Percentiles rank a stretch among this genome's conserved stretches.
These are phyloP conservation scores for Umbilicus rupestris DNA, from an alignment of 164 flowering plant species.

Conservation along the genomic window DNA sequence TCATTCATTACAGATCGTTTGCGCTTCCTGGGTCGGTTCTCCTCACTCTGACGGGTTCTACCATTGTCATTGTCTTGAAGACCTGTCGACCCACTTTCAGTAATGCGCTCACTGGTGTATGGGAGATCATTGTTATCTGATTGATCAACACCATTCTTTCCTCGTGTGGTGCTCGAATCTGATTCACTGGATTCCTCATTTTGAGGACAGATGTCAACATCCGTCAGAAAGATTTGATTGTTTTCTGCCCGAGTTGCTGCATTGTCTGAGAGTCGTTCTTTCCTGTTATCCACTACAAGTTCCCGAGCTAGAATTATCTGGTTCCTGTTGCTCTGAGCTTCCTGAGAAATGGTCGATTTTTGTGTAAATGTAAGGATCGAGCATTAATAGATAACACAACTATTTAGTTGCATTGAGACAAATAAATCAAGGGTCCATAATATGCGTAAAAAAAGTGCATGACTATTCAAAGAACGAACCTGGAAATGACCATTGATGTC, in stretches of 20 bases:
- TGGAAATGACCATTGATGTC: constrained; percentile 20
- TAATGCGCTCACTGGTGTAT: constrained; percentile 19
- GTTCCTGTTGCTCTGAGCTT: constrained; percentile 35
- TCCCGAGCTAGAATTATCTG: constrained; percentile 20
- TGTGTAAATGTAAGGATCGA: background rate
- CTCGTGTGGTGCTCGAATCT: constrained; percentile 48
- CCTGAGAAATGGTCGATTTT: constrained; percentile 25
- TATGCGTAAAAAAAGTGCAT: background rate
- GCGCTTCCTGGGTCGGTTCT: constrained; percentile 64
- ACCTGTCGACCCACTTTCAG: constrained; percentile 29
- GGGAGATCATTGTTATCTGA: constrained; percentile 27
- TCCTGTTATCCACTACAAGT: constrained; percentile 9
- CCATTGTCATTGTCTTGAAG: constrained; percentile 37
- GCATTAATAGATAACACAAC: background rate
- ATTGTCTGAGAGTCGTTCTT: constrained; percentile 42
- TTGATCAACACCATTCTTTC: constrained; percentile 33
- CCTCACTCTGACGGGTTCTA: constrained; percentile 38
- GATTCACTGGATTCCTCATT: constrained; percentile 67
- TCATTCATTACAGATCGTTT: constrained; percentile 90
- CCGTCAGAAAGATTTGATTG: constrained; percentile 12
- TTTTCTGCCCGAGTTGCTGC: constrained; percentile 29
- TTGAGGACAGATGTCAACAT: constrained; percentile 26
- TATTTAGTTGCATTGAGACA: background rate
- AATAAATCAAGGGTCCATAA: background rate
- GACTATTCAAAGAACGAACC: constrained; percentile 19